Evolutionary conservation across 495 filamentous ascomycete genomes (phyloP), one percentile per base, ranked within the genome.

Genomic region (Penicillium simplicissimum): DNA sequence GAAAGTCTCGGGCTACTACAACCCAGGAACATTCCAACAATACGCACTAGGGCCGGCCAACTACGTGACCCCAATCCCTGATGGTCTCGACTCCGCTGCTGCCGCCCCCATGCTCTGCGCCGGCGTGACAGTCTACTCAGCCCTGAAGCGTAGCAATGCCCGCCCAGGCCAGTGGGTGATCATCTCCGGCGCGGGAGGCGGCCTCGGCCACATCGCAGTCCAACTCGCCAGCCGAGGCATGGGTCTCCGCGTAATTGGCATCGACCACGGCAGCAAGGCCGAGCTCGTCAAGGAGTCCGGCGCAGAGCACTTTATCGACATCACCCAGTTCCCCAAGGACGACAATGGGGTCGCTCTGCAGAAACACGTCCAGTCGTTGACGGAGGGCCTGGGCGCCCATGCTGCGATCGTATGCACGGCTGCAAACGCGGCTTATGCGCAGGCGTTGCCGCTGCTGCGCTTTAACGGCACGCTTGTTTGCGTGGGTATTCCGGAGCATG

Each of bases 11-110:
- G 77, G 81, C 23, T 84, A 82, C 71, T 82, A 82, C 61, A 76
- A 77, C 31, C 87, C 87, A 0, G 88, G 88, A 35, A 91, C 87
- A 25, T 91, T 92, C 72, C 87, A 89, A 70, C 85, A 90, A 71
- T 91, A 90, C 66, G 81, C 82, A n/a, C 59, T 88, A 2, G 82
- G 81, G 0, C 84, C 86, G 7, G 86, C 86, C 5, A 82, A 82
- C 69, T 87, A 90, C 64, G 87, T 90, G 21, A 90, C 87, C 1
- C 86, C 85, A 1, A 88, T 90, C 69, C 88, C 88, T 7, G 87
- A 88, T 5, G 74, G 67, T 6, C 73, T 90, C 6, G 69, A 71
- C 13, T 85, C 82, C 3, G 85, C 80, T 37, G 72, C 80, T 15
- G 88, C 87, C 9, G 88, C 88, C 0, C 88, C 88, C 7, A 81